Conservation (phyloP, 768 basidiomycete species). For the Boletales sp. region DNA sequence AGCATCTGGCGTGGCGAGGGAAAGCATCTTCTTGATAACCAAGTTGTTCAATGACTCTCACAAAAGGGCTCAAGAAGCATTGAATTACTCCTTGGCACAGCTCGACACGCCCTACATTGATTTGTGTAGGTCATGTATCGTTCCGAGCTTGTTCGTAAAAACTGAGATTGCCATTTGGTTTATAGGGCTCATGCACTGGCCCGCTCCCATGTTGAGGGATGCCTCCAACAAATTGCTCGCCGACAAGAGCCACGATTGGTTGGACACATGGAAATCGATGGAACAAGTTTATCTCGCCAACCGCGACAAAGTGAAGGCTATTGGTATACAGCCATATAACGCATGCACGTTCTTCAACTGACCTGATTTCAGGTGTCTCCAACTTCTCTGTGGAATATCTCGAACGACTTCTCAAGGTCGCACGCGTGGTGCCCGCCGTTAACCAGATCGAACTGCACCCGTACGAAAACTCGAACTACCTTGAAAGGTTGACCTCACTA, state of each 20-base stretch:
- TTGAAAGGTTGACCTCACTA: not conserved
- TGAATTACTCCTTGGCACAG: constrained; percentile 59
- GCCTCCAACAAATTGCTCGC: constrained; percentile 30
- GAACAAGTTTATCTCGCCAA: constrained; percentile 58
- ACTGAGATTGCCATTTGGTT: constrained; percentile 64
- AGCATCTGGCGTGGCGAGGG: constrained; percentile 66
- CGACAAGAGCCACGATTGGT: constrained; percentile 55
- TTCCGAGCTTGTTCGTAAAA: not conserved
- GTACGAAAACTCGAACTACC: constrained; percentile 29
- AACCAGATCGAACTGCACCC: constrained; percentile 79
- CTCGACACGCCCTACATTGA: constrained; percentile 76
- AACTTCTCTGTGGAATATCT: constrained; percentile 67
- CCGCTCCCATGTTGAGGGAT: constrained; percentile 60
- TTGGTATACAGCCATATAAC: constrained; percentile 38
- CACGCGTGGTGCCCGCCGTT: constrained; percentile 59
- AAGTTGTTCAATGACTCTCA: constrained; percentile 64
- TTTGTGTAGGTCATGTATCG: constrained; percentile 48
- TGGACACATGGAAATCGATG: constrained; percentile 77
- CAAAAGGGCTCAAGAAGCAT: constrained; percentile 48
- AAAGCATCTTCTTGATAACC: constrained; percentile 74
- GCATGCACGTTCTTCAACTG: no score
- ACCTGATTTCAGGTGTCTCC: constrained; percentile 43
- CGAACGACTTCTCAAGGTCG: constrained; percentile 52
- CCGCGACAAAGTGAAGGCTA: constrained; percentile 69
- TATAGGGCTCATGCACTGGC: constrained; percentile 78